Conservation (phyloP, 169 alveolate genomes). For the Eimeria necatrix region DNA sequence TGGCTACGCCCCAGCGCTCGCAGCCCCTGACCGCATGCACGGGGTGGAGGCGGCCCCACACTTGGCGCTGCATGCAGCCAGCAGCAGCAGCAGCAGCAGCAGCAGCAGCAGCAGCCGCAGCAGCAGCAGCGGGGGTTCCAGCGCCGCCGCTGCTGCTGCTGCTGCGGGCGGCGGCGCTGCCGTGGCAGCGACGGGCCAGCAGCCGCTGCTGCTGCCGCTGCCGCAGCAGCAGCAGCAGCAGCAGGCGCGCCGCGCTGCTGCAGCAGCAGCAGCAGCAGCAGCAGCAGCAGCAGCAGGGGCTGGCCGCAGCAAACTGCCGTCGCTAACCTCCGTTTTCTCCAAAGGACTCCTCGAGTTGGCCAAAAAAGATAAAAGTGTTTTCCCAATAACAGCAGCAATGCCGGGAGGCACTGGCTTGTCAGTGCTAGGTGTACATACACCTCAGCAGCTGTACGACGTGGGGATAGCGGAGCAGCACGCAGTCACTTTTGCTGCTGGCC, state of each 20-base stretch:
- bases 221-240: constrained; percentile 13
- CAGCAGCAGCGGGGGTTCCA: constrained; percentile 19
- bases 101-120: constrained; percentile 17
- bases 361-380: constrained; percentile 84
- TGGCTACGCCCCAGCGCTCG: constrained; percentile 87
- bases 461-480: constrained; percentile 96
- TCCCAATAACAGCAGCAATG: constrained; percentile 92
- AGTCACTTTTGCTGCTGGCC: constrained; percentile 92
- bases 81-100: background rate
- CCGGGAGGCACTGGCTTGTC: constrained; percentile 92
- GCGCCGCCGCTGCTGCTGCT: background rate
- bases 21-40: constrained; percentile 88
- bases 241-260: background rate
- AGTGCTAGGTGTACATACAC: constrained; percentile 84
- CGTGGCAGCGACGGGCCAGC: no score
- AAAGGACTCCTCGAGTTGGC: constrained; percentile 86
- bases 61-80: background rate
- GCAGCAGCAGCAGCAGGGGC: constrained; percentile 42
- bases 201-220: background rate
- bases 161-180: background rate
- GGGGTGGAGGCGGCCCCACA: constrained; percentile 71
- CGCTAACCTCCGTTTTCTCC: constrained; percentile 87
- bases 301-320: background rate
- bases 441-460: constrained; percentile 91
- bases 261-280: constrained; percentile 15